phyloP scores from a whole-genome alignment of 169 alveolate genomes.

The Cyclospora cayetanensis region DNA sequence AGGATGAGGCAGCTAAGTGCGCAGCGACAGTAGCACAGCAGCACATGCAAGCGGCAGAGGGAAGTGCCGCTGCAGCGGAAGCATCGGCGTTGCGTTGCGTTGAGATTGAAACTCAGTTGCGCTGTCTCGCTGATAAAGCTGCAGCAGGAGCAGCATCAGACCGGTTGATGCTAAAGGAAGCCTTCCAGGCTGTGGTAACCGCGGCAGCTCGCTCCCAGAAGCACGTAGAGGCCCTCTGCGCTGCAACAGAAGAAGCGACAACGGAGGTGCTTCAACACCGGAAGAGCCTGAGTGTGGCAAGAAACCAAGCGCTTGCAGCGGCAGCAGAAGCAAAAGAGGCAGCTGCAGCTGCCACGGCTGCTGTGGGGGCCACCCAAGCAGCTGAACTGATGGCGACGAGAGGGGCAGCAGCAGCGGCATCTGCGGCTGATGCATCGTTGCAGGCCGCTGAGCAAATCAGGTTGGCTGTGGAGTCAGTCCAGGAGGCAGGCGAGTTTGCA shows the following conservation, averaged over 20 bases:
- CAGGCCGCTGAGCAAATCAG: not conserved
- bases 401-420: constrained; percentile 22
- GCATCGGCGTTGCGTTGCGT: not conserved
- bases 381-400: not conserved
- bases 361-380: not conserved
- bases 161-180: not conserved
- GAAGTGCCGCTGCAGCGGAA: constrained; percentile 5
- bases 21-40: not conserved
- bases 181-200: not conserved
- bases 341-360: constrained; percentile 7
- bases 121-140: not conserved
- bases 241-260: not conserved
- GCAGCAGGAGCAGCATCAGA: constrained; percentile 24
- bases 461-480: not conserved
- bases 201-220: constrained; percentile 9
- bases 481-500: no score
- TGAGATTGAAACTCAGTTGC: constrained; percentile 22
- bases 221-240: not conserved
- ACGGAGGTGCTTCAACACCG: not conserved
- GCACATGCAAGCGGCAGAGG: constrained; percentile 16
- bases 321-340: constrained; percentile 29
- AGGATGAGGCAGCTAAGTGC: not conserved
- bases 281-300: not conserved
- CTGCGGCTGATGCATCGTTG: constrained; percentile 25
- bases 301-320: not conserved